A percentile compares a stretch with the other conserved stretches of the same genome.
Conservation (phyloP, 2,329 filamentous ascomycete species). For the Ophiosphaerella narmari region DNA sequence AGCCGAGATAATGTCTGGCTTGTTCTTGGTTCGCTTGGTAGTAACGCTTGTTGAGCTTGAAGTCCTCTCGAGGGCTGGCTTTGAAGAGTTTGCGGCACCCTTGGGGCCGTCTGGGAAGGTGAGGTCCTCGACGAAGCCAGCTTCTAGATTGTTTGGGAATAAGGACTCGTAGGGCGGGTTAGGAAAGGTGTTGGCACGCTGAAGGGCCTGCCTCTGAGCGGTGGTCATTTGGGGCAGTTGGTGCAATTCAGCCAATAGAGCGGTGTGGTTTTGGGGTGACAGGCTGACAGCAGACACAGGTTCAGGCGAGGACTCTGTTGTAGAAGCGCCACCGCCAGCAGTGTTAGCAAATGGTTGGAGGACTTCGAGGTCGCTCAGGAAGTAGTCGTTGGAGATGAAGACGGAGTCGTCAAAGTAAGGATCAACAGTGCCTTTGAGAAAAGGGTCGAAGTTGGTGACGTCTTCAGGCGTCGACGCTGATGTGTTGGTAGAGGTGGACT, state of each 20-base stretch:
- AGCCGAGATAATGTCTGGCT: conserved; percentile 45
- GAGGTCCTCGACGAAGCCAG: conserved; percentile 44
- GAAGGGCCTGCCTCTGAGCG: conserved; percentile 26
- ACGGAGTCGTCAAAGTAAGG: conserved; percentile 45
- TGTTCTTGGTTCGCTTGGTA: conserved; percentile 42
- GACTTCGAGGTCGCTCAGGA: conserved; percentile 46
- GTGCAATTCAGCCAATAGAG: conserved; percentile 21
- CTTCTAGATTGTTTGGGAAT: conserved; percentile 42
- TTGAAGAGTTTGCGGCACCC: conserved; percentile 19
- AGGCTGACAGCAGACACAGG: conserved; percentile 26
- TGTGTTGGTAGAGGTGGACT: conserved; percentile 39
- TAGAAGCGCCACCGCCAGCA: conserved; percentile 37
- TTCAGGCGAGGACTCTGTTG: conserved; percentile 47
- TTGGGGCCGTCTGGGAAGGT: conserved; percentile 45
- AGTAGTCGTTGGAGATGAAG: conserved; percentile 46
- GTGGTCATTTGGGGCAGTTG: conserved; percentile 35
- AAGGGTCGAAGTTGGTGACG: conserved; percentile 36
- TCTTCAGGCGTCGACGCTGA: conserved; percentile 39
- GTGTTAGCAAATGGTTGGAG: conserved; percentile 43
- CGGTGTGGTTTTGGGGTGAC: conserved; percentile 32
- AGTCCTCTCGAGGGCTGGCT: conserved; percentile 19
- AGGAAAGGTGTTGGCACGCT: conserved; percentile 40
- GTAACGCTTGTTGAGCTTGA: conserved; percentile 21
- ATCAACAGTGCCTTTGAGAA: conserved; percentile 35
- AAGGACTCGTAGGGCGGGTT: conserved; percentile 43